These are phyloP conservation scores for Ceratobasidium sp. DNA, from an alignment of 1,284 basidiomycete genomes.

Conservation along the genomic window DNA sequence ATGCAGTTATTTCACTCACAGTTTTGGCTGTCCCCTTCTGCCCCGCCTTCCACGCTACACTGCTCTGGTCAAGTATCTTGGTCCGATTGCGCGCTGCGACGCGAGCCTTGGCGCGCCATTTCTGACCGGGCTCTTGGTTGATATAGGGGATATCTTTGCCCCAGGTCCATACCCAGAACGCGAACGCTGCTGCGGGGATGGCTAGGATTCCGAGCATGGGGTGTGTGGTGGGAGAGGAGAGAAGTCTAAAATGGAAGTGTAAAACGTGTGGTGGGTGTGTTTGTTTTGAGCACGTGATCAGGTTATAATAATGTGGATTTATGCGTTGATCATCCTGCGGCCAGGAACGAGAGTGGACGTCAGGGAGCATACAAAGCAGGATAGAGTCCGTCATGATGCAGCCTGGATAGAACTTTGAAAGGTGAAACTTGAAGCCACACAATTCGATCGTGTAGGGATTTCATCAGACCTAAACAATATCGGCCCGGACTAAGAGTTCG, in stretches of 20 bases:
- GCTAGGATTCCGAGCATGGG: slow-evolving; percentile 23
- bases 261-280: slow-evolving; percentile 27
- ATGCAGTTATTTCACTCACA: background rate
- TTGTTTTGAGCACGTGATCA: slow-evolving; percentile 29
- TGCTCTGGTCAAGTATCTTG: slow-evolving; percentile 36
- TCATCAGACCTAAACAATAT: no score
- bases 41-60: slow-evolving; percentile 34
- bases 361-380: no score
- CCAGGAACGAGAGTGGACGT: no score
- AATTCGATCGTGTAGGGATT: no score
- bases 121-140: slow-evolving; percentile 34
- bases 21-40: slow-evolving; percentile 38
- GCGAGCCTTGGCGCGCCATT: slow-evolving; percentile 33
- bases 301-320: background rate
- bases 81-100: slow-evolving; percentile 20
- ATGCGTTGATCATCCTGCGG: background rate
- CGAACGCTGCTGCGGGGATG: slow-evolving; percentile 16
- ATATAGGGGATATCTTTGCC: slow-evolving; percentile 32
- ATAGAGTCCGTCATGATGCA: no score
- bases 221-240: background rate
- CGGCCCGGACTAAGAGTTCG: no score
- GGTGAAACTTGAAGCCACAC: no score
- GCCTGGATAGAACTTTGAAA: no score
- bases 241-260: background rate
- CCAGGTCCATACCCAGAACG: slow-evolving; percentile 43